phyloP scores from a whole-genome alignment of 768 basidiomycete genomes.

The Boletus pseudo-olivaceus region DNA sequence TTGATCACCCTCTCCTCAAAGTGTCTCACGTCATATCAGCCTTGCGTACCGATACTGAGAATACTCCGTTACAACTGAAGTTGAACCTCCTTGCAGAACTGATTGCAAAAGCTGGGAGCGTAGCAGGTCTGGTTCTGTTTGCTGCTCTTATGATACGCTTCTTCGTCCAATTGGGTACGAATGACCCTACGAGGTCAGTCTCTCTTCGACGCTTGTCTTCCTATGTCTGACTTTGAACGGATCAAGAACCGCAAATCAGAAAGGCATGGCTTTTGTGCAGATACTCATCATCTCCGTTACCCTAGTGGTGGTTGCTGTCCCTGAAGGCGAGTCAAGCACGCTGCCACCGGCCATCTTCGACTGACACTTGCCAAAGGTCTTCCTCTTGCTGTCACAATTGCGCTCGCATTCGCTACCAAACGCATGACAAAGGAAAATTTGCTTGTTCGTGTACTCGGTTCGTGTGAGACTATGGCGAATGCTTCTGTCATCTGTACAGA shows the following conservation, averaged over 20 bases:
- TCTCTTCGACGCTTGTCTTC: not conserved
- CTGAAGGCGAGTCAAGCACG: constrained; percentile 54
- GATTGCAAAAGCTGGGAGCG: constrained; percentile 87
- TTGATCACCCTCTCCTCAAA: not conserved
- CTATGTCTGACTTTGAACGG: constrained; percentile 7
- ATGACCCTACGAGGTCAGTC: constrained; percentile 52
- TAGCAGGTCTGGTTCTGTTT: constrained; percentile 82
- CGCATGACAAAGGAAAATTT: constrained; percentile 97
- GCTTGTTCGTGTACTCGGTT: constrained; percentile 91
- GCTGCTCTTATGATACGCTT: constrained; percentile 86
- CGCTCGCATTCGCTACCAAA: constrained; percentile 94
- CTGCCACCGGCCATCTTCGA: not conserved
- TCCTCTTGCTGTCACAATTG: constrained; percentile 93
- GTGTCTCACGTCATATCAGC: constrained; percentile 42
- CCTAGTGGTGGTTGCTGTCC: constrained; percentile 82
- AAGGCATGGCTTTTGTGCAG: constrained; percentile 87
- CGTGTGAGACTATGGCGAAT: constrained; percentile 99
- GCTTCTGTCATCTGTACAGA: constrained; percentile 94
- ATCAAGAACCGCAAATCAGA: constrained; percentile 64
- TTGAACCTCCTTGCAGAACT: constrained; percentile 91
- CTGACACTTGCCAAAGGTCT: constrained; percentile 50
- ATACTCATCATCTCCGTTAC: constrained; percentile 95
- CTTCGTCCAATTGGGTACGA: constrained; percentile 79
- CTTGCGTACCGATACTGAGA: constrained; percentile 79
- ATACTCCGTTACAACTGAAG: constrained; percentile 92